Evolutionary conservation across 1,139 yeast species (phyloP), one percentile per base, ranked within the genome.

Genomic region (Yamadazyma blattariae): DNA sequence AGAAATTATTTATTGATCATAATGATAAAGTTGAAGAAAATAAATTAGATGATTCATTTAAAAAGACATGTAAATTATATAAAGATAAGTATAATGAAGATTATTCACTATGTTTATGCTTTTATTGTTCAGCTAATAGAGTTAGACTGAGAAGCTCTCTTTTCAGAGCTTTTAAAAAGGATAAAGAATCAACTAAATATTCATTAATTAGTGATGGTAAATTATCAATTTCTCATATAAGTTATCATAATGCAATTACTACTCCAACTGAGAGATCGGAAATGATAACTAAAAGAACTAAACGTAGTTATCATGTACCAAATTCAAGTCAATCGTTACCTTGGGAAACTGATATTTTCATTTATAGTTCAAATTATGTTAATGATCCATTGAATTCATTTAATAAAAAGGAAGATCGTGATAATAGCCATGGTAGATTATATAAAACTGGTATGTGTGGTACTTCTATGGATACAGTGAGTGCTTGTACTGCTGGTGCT

Each of bases 1-100:
- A n/a, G n/a, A n/a, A n/a, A n/a, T n/a, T n/a, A n/a, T n/a, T n/a
- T n/a, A 39, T 52, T 21, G 52, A 50, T 35, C 56, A 52, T 34
- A 37, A 49, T 37, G 56, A 51, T 30, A 45, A 42, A 28, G 35
- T 54, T 11, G 53, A 51, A 28, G 46, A 45, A 27, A 38, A 33
- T 10, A 30, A 44, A 21, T 31, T 53, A 11, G 38, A 41, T 25
- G 16, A 25, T 14, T 31, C 35, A 4, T 53, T 45, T 33, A 46
- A 37, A 23, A 26, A 19, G 5, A 52, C 58, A 10, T 39, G 47
- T 17, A 34, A 38, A 25, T 5, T 31, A 5, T 54, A 39, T 33
- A 40, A 40, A 32, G 19, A 17, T 12, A 16, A n/a, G 21, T 48
- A 23, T 29, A 35, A 37, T 5, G 39, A 39, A 12, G 48, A 46